Evolutionary conservation across 305 asterid species (phyloP), one percentile per base, ranked within the genome.

Genomic region (Fraxinus sp.): DNA sequence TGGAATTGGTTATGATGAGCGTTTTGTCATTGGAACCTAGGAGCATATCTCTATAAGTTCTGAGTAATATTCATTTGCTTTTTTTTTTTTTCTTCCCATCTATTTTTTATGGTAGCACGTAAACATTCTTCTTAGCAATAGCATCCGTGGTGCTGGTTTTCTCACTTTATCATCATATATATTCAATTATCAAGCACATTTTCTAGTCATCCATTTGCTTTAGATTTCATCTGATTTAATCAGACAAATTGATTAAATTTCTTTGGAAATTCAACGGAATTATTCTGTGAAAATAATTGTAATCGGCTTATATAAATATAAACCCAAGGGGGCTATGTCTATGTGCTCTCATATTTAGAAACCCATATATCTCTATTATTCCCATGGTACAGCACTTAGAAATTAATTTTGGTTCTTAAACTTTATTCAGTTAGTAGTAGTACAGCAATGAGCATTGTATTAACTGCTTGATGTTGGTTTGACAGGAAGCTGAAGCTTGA

Each of bases 401-500:
- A 52, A 59, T 55, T 32, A 49, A 74, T 85, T 28, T 44, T 20
- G 57, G 82, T 80, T 74, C 49, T 52, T 74, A 6, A 30, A 82
- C 35, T 9, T 80, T 26, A 82, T 82, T 36, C 55, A 41, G 52
- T 66, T 74, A 39, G 33, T 30, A 30, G 33, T 30, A 30, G 20
- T 30, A 30, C 22, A 30, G 77, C 74, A 77, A 39, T 26, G 39
- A 57, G 44, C 78, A 78, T 76, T 76, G 37, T 74, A 62, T 82
- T 86, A 71, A 87, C 77, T 76, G 79, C 80, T 57, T 77, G 77
- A 75, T 77, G 82, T 80, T 80, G 78, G 78, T 88, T 77, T 83
- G 30, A 62, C 95, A 96, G 99, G 95, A 92, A 85, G 88, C 92
- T 96, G 91, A 92, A 86, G 85, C 93, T 94, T 57, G 95, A 91